Conservation (phyloP, 23 red algal species). For the Gracilaria caudata region DNA sequence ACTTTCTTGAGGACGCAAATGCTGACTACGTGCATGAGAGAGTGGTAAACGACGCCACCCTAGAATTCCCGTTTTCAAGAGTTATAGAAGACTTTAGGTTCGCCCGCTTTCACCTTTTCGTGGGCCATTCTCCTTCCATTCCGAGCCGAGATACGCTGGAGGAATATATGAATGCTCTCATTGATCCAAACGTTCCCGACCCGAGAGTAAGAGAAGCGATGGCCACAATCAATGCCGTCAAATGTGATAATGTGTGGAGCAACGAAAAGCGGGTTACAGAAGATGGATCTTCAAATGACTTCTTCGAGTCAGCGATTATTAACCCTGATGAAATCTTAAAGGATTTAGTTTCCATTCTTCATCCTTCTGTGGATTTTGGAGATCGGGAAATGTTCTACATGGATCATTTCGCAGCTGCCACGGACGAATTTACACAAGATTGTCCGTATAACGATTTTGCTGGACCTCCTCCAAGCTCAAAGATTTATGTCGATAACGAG, state of each 20-base stretch:
- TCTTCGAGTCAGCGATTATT: conserved; percentile 59
- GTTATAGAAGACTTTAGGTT: conserved; percentile 21
- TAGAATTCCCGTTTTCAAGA: background rate
- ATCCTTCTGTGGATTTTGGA: conserved; percentile 44
- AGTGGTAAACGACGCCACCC: background rate
- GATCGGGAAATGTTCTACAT: conserved; percentile 31
- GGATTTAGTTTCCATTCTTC: conserved; percentile 68
- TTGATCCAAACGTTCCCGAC: background rate
- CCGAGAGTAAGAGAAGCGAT: background rate
- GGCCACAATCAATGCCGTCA: conserved; percentile 20
- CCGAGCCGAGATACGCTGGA: background rate
- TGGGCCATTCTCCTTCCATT: background rate
- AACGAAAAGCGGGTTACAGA: conserved; percentile 18
- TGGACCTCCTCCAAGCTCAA: conserved; percentile 18
- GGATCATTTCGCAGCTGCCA: background rate
- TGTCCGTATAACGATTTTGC: conserved; percentile 49
- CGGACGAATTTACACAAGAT: background rate
- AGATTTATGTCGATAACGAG: conserved; percentile 10
- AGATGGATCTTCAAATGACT: conserved; percentile 15
- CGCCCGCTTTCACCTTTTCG: conserved; percentile 7
- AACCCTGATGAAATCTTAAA: conserved; percentile 50
- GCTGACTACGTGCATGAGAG: conserved; percentile 15
- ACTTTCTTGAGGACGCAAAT: conserved; percentile 34
- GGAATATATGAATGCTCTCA: conserved; percentile 18
- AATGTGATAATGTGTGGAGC: conserved; percentile 59